Conservation (phyloP, 1,139 yeast genomes). For the Suzukiozyma palmioleophila region DNA sequence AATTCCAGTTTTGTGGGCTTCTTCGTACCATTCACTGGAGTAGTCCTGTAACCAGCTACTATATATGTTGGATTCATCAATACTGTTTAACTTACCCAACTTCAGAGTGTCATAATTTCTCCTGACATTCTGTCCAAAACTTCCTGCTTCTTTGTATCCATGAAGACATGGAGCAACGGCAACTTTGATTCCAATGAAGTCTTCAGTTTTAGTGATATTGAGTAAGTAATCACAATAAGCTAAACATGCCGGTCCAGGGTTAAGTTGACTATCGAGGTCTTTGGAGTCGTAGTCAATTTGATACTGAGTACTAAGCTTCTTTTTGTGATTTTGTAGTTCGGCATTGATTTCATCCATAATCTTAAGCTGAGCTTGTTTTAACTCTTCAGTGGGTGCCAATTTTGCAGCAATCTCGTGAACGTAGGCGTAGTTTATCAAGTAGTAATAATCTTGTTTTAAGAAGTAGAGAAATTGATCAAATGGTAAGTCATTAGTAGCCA, state of each 20-base stretch:
- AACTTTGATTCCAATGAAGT: conserved; percentile 61
- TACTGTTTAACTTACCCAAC: conserved; percentile 7
- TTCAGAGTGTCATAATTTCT: conserved; percentile 8
- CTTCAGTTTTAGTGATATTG: conserved; percentile 47
- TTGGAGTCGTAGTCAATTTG: conserved; percentile 46
- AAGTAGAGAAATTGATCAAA: conserved; percentile 51
- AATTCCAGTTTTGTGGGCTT: conserved; percentile 49
- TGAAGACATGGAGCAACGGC: conserved; percentile 75
- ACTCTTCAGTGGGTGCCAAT: conserved; percentile 52
- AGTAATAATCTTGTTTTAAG: conserved; percentile 69
- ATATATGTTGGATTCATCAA: conserved; percentile 29
- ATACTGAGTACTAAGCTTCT: conserved; percentile 42
- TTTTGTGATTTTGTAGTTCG: conserved; percentile 56
- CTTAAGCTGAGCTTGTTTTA: conserved; percentile 47
- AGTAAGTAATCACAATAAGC: conserved; percentile 59
- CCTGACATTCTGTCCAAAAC: conserved; percentile 18
- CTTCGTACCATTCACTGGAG: conserved; percentile 49
- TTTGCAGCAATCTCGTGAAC: conserved; percentile 65
- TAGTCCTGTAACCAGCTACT: conserved; percentile 62
- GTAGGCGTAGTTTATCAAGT: conserved; percentile 64
- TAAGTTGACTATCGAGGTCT: conserved; percentile 32
- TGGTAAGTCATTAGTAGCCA: conserved; percentile 52
- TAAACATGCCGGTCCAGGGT: conserved; percentile 53
- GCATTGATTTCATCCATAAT: conserved; percentile 49
- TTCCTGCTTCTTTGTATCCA: conserved; percentile 61